Conservation (phyloP, 164 flowering plant genomes). For the Stephania cephalantha region DNA sequence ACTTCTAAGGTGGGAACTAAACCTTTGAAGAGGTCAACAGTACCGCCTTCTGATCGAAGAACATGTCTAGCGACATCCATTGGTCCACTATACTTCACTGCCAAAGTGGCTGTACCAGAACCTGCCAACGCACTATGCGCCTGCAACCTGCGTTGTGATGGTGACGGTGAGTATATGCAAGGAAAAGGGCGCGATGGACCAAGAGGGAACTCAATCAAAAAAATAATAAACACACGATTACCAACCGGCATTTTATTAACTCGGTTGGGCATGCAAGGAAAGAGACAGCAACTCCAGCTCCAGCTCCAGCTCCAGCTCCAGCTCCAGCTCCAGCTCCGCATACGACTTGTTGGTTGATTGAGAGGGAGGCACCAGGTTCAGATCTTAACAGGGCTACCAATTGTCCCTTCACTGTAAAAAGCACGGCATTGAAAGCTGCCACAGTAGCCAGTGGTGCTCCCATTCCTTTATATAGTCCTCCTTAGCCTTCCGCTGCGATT, state of each 20-base stretch:
- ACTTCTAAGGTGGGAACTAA: conserved; percentile 65
- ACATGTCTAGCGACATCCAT: conserved; percentile 92
- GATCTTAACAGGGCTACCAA: conserved; percentile 80
- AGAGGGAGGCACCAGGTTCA: conserved; percentile 66
- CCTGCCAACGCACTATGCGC: conserved; percentile 80
- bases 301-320: conserved; percentile 93
- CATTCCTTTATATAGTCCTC: conserved; percentile 95
- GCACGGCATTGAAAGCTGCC: conserved; percentile 93
- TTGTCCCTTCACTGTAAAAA: conserved; percentile 89
- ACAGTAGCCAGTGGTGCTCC: conserved; percentile 99
- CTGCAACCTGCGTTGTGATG: conserved; percentile 60
- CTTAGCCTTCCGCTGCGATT: conserved; percentile 73
- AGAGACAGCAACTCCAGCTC: conserved; percentile 80
- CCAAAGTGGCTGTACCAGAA: conserved; percentile 36
- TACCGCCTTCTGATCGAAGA: conserved; percentile 70
- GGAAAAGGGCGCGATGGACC: background rate
- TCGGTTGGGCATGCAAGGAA: conserved; percentile 96
- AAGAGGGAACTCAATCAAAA: background rate
- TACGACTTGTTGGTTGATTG: conserved; percentile 67
- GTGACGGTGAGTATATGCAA: background rate
- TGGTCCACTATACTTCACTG: conserved; percentile 86
- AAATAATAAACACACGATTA: conserved; percentile 1
- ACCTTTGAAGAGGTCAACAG: conserved; percentile 79
- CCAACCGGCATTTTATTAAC: conserved; percentile 90
- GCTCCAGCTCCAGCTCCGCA: conserved; percentile 79